Conservation (phyloP, 2,329 filamentous ascomycete species). For the Fusarium setosum region DNA sequence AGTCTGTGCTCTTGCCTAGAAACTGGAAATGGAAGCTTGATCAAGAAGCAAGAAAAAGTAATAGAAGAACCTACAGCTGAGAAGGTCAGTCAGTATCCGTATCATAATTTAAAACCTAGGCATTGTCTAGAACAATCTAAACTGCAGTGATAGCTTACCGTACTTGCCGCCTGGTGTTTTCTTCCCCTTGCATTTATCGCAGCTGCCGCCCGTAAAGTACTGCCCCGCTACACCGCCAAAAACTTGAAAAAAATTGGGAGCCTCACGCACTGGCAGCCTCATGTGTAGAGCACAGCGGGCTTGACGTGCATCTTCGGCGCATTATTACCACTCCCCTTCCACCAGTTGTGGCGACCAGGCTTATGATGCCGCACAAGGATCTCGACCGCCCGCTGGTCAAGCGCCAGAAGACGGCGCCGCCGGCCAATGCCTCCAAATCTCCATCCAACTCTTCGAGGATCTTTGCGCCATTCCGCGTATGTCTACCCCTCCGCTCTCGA, state of each 20-base stretch:
- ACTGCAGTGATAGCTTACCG: too few species aligned
- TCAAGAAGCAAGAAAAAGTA: background rate
- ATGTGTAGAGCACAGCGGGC: conserved; percentile 29
- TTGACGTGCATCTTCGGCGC: conserved; percentile 18
- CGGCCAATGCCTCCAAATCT: conserved; percentile 50
- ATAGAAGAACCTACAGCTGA: too few species aligned
- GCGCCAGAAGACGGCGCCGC: conserved; percentile 71
- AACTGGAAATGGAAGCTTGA: background rate
- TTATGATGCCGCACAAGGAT: conserved; percentile 67
- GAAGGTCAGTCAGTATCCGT: too few species aligned
- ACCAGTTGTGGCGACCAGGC: conserved; percentile 13
- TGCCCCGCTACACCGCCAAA: conserved; percentile 46
- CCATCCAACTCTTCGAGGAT: conserved; percentile 75
- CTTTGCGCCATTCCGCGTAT: conserved; percentile 92
- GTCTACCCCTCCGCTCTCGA: conserved; percentile 43
- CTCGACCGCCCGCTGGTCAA: conserved; percentile 75
- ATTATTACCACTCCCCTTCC: conserved; percentile 5
- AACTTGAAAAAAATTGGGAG: conserved; percentile 38
- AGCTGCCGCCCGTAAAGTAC: too few species aligned
- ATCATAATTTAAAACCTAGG: too few species aligned
- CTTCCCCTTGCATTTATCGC: too few species aligned
- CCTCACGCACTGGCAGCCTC: conserved; percentile 30
- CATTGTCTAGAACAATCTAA: too few species aligned
- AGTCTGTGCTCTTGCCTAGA: background rate
- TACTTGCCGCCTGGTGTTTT: too few species aligned